phyloP scores from a whole-genome alignment of 2,329 filamentous ascomycete species.

The Drechslera avenae region DNA sequence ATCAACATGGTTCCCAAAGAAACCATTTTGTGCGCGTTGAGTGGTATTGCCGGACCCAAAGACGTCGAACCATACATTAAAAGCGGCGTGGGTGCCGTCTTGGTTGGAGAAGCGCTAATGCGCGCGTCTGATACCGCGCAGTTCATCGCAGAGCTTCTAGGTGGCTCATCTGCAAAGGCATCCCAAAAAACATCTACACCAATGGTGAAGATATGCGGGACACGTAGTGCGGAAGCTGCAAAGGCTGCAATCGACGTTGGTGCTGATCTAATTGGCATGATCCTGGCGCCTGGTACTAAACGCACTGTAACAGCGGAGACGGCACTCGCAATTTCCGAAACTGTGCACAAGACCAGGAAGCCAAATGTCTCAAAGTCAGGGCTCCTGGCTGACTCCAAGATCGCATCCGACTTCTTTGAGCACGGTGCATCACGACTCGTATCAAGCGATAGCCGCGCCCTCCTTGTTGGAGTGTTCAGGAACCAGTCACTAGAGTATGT shows the following conservation, averaged over 20 bases:
- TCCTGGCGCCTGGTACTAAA: slow-evolving; percentile 80
- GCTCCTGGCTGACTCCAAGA: slow-evolving; percentile 33
- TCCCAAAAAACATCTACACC: slow-evolving; percentile 40
- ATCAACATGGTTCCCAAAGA: slow-evolving; percentile 84
- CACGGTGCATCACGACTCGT: slow-evolving; percentile 56
- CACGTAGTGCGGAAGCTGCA: slow-evolving; percentile 80
- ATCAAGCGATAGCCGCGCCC: slow-evolving; percentile 63
- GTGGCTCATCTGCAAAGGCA: slow-evolving; percentile 50
- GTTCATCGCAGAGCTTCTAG: slow-evolving; percentile 85
- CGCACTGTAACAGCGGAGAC: slow-evolving; percentile 79
- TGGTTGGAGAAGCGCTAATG: slow-evolving; percentile 97
- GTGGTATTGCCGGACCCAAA: slow-evolving; percentile 85
- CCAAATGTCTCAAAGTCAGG: slow-evolving; percentile 26
- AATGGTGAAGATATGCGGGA: slow-evolving; percentile 95
- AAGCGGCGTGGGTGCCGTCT: slow-evolving; percentile 88
- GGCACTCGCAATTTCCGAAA: slow-evolving; percentile 78
- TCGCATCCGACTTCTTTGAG: slow-evolving; percentile 73
- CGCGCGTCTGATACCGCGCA: slow-evolving; percentile 77
- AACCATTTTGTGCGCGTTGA: slow-evolving; percentile 90
- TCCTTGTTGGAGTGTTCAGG: slow-evolving; percentile 92
- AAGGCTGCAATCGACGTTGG: slow-evolving; percentile 80
- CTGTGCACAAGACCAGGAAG: slow-evolving; percentile 66
- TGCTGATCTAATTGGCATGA: slow-evolving; percentile 92
- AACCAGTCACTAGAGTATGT: slow-evolving; percentile 87
- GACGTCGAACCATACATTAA: slow-evolving; percentile 88